Conservation (phyloP, 2,329 filamentous ascomycete species). For the Pseudogymnoascus sp. region DNA sequence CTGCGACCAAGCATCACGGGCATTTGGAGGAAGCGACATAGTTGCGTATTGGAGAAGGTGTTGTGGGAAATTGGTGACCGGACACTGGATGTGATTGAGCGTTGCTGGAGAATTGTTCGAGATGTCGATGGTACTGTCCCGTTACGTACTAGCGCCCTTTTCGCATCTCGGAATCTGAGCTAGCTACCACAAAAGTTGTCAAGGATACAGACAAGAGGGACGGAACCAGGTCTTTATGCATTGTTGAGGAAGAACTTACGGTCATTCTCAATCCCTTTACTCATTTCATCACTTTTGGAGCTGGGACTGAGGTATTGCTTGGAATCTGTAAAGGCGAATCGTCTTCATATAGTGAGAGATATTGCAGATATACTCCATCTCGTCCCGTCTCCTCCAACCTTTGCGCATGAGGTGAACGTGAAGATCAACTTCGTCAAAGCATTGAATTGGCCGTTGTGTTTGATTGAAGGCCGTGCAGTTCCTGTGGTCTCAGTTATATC, state of each 20-base stretch:
- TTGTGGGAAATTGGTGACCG: conserved; percentile 3
- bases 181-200: conserved; percentile 5
- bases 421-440: not conserved
- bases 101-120: conserved; percentile 5
- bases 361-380: conserved; percentile 8
- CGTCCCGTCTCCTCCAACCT: not conserved
- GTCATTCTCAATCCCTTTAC: not conserved
- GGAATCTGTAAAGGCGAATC: not conserved
- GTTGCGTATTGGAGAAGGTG: conserved; percentile 7
- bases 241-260: conserved; percentile 2
- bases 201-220: not conserved
- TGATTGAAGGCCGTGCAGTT: not conserved
- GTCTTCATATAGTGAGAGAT: conserved; percentile 8
- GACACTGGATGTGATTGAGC: not conserved
- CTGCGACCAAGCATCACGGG: conserved; percentile 57
- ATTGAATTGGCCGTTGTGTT: not conserved
- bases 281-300: not conserved
- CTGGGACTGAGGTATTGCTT: not conserved
- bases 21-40: conserved; percentile 34
- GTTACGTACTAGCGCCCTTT: conserved; percentile 2
- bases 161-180: not conserved
- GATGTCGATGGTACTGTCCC: conserved; percentile 6
- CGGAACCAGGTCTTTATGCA: not conserved
- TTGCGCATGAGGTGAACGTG: conserved; percentile 8
- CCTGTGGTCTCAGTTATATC: not conserved